Percentiles rank a stretch among this genome's conserved stretches.
These are phyloP conservation scores for Boletellus sp. DNA, from an alignment of 1,284 basidiomycete species.

Conservation along the genomic window DNA sequence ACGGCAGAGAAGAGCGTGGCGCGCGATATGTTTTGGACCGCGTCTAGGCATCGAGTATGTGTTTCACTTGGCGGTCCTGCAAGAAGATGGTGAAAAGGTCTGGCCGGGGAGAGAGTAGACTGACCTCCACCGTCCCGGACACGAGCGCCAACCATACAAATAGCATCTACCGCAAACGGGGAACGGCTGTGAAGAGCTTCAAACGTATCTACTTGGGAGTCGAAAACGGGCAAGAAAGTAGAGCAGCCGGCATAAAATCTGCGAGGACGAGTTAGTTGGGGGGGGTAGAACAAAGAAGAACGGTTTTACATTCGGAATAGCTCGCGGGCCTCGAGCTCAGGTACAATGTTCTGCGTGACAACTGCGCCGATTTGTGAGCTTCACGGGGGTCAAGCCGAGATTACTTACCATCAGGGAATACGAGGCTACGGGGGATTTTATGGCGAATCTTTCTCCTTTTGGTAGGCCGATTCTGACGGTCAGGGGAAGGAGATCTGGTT, in stretches of 20 bases:
- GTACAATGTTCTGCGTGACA: constrained; percentile 74
- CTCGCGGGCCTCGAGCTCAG: constrained; percentile 78
- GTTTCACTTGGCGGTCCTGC: constrained; percentile 63
- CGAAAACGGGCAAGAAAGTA: constrained; percentile 86
- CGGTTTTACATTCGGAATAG: constrained; percentile 69
- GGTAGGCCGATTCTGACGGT: constrained; percentile 56
- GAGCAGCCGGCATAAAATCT: constrained; percentile 87
- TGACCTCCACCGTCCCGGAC: constrained; percentile 83
- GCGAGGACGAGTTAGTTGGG: constrained; percentile 6
- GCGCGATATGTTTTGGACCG: constrained; percentile 80
- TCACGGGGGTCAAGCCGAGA: constrained; percentile 2
- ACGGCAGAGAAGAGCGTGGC: constrained; percentile 85
- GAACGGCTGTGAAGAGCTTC: constrained; percentile 77
- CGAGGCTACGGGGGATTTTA: constrained; percentile 46
- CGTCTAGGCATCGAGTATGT: constrained; percentile 66
- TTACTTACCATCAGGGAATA: constrained; percentile 64
- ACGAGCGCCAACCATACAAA: constrained; percentile 86
- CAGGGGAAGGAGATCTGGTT: constrained; percentile 65
- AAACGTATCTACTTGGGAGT: constrained; percentile 73
- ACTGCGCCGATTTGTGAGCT: constrained; percentile 42
- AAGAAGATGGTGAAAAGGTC: constrained; percentile 6
- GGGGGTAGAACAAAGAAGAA: background rate
- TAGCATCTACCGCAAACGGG: constrained; percentile 80
- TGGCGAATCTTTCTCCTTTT: constrained; percentile 72
- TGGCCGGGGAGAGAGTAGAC: constrained; percentile 17